Conservation (phyloP, 768 basidiomycete genomes). For the Termitomyces sp. region DNA sequence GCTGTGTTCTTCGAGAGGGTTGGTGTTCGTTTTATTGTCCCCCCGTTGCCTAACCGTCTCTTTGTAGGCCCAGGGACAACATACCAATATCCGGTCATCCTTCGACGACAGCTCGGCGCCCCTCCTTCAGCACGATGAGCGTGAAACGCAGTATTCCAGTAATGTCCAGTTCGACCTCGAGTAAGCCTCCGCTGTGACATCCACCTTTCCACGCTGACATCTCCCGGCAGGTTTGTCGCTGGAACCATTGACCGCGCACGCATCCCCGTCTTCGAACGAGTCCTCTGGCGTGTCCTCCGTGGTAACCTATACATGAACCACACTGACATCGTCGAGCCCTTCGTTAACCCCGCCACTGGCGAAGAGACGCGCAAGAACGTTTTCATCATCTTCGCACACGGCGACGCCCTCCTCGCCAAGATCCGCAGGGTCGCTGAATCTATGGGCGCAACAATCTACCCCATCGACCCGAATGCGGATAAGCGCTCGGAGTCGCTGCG, state of each 20-base stretch:
- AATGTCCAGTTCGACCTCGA: slow-evolving; percentile 82
- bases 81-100: slow-evolving; percentile 77
- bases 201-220: neutral
- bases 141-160: slow-evolving; percentile 55
- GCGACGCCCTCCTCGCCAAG: slow-evolving; percentile 86
- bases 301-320: slow-evolving; percentile 99
- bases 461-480: slow-evolving; percentile 91
- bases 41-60: slow-evolving; percentile 6
- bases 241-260: slow-evolving; percentile 94
- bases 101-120: slow-evolving; percentile 92
- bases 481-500: slow-evolving; percentile 87
- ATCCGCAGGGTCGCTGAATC: slow-evolving; percentile 98
- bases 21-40: slow-evolving; percentile 13
- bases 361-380: slow-evolving; percentile 93
- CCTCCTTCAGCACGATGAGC: slow-evolving; percentile 87
- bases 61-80: slow-evolving; percentile 68
- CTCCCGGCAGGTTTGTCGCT: slow-evolving; percentile 73
- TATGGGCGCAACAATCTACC: slow-evolving; percentile 97
- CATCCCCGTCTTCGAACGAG: slow-evolving; percentile 91
- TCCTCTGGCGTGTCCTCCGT: slow-evolving; percentile 95
- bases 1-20: slow-evolving; percentile 94
- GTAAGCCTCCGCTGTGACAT: slow-evolving; percentile 33
- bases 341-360: slow-evolving; percentile 81
- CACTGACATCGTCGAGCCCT: slow-evolving; percentile 90
- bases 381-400: slow-evolving; percentile 99